Percentiles rank a stretch among this genome's conserved stretches.
These are phyloP conservation scores for Botryotinia calthae DNA, from an alignment of 2,329 filamentous ascomycete species.

Conservation along the genomic window DNA sequence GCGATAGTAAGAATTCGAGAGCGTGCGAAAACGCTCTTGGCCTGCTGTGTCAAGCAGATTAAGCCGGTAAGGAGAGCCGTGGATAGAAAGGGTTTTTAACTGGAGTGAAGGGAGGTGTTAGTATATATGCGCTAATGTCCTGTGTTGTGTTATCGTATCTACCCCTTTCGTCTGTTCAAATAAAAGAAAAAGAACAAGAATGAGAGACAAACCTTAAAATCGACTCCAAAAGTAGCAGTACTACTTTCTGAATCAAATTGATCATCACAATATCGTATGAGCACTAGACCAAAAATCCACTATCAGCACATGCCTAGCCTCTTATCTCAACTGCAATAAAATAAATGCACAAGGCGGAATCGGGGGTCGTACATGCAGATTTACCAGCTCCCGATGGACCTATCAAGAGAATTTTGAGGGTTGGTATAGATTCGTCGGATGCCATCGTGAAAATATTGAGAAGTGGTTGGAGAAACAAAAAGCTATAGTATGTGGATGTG, in stretches of 20 bases:
- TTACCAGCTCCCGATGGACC: conserved; percentile 56
- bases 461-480: neutral
- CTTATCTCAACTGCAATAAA: conserved; percentile 17
- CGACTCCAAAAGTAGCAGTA: conserved; percentile 56
- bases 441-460: conserved; percentile 38
- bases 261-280: conserved; percentile 56
- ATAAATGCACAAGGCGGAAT: conserved; percentile 6
- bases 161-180: neutral
- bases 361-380: conserved; percentile 43
- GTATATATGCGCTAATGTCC: neutral
- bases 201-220: conserved; percentile 49
- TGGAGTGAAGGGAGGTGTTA: conserved; percentile 30
- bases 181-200: no score
- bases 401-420: conserved; percentile 55
- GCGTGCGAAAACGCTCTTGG: conserved; percentile 92
- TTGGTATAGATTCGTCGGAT: conserved; percentile 48
- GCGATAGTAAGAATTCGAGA: conserved; percentile 92
- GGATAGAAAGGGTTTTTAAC: conserved; percentile 53
- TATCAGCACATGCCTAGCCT: conserved; percentile 7
- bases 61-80: conserved; percentile 51
- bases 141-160: no score
- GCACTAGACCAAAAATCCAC: conserved; percentile 40
- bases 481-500: neutral
- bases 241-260: conserved; percentile 55
- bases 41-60: conserved; percentile 80